Conservation (phyloP, 73 alveolate genomes). For the Paramecium primaurelia region DNA sequence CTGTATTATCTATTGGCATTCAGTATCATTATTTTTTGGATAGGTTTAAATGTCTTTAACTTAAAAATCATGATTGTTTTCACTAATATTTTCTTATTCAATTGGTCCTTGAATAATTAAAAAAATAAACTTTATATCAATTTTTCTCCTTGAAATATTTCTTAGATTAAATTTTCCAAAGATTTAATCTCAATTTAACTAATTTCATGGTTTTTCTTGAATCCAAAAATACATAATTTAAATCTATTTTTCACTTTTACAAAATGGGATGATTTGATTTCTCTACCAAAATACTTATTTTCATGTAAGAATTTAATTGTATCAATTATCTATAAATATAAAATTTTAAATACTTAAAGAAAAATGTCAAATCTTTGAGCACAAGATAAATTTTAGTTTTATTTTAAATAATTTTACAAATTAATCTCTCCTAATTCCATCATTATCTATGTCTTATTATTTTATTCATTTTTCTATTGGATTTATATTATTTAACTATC, state of each 20-base stretch:
- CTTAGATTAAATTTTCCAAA: neutral
- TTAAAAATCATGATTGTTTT: neutral
- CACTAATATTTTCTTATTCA: neutral
- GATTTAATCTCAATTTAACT: neutral
- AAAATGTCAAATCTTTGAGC: neutral
- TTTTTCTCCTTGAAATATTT: neutral
- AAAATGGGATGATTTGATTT: neutral
- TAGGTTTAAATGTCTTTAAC: neutral
- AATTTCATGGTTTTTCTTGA: neutral
- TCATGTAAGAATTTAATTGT: neutral
- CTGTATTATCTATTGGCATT: no score
- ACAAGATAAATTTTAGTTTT: neutral
- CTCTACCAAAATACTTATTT: neutral
- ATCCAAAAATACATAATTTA: neutral
- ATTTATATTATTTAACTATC: neutral
- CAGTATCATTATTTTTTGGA: neutral
- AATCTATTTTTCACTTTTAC: neutral
- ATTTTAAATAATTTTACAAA: neutral
- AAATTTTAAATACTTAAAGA: neutral
- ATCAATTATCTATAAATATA: neutral
- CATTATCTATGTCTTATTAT: neutral
- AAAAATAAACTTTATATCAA: neutral
- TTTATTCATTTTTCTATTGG: neutral
- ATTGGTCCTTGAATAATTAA: neutral
- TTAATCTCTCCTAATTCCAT: neutral